phyloP scores from a whole-genome alignment of 495 filamentous ascomycete genomes.

The Penicillium desertorum region DNA sequence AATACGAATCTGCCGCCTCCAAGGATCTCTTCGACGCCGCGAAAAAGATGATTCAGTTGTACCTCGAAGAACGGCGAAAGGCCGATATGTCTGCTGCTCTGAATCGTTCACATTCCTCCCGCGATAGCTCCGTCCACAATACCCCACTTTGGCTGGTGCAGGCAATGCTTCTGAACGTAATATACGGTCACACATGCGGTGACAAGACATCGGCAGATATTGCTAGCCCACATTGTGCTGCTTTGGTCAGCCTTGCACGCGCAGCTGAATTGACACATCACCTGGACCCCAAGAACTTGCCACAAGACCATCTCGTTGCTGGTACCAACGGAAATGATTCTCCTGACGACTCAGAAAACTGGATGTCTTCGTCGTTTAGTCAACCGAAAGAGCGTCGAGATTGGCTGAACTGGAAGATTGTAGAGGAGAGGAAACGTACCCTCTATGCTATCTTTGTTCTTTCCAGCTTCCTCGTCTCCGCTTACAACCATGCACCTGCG shows the following conservation, averaged over 20 bases:
- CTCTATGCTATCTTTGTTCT: slow-evolving; percentile 88
- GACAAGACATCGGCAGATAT: slow-evolving; percentile 89
- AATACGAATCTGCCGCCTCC: slow-evolving; percentile 74
- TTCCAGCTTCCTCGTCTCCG: slow-evolving; percentile 86
- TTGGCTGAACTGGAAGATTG: slow-evolving; percentile 85
- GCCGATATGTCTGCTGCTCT: slow-evolving; percentile 81
- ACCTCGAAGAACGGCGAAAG: slow-evolving; percentile 89
- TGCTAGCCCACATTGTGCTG: slow-evolving; percentile 86
- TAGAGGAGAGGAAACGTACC: slow-evolving; percentile 91
- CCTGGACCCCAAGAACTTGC: slow-evolving; percentile 40
- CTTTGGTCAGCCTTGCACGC: slow-evolving; percentile 85
- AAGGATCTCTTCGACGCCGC: slow-evolving; percentile 89
- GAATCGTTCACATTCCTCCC: slow-evolving; percentile 57
- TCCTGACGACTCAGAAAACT: slow-evolving; percentile 24
- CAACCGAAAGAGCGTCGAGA: slow-evolving; percentile 71
- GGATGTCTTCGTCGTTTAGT: slow-evolving; percentile 35
- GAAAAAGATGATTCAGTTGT: slow-evolving; percentile 91
- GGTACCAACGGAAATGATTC: slow-evolving; percentile 15
- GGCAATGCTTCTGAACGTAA: slow-evolving; percentile 94
- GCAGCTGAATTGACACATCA: slow-evolving; percentile 71
- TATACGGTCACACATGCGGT: slow-evolving; percentile 94
- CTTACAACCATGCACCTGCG: slow-evolving; percentile 87
- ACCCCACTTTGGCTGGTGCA: slow-evolving; percentile 98
- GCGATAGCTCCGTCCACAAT: slow-evolving; percentile 68
- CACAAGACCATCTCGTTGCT: slow-evolving; percentile 39